These are phyloP conservation scores for Chamaecrista fasciculata DNA, from an alignment of 306 rosid genomes.

Conservation along the genomic window DNA sequence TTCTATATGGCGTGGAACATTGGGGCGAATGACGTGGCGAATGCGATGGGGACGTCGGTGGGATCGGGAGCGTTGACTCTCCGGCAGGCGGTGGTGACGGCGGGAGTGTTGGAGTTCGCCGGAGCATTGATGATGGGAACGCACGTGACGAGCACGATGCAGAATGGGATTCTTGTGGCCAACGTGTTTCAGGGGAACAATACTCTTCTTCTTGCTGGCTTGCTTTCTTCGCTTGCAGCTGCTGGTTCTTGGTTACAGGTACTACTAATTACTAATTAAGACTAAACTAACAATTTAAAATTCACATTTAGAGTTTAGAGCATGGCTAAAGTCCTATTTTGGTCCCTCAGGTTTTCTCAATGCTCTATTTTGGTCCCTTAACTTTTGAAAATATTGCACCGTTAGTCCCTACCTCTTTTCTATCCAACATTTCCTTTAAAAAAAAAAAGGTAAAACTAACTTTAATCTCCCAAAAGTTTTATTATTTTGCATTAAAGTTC, in stretches of 20 bases:
- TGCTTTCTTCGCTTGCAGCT: conserved; percentile 96
- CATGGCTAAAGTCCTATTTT: no score
- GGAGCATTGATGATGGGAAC: conserved; percentile 91
- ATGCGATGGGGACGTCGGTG: conserved; percentile 98
- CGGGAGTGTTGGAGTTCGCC: conserved; percentile 84
- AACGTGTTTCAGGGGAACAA: conserved; percentile 77
- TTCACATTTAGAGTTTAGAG: no score
- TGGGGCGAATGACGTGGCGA: conserved; percentile 97
- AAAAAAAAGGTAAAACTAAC: no score
- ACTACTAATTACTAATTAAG: no score
- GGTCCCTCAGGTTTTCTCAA: no score
- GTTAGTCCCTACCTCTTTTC: no score
- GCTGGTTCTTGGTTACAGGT: conserved; percentile 99
- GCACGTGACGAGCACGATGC: conserved; percentile 94
- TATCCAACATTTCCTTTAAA: no score
- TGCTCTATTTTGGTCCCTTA: no score
- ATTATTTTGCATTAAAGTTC: no score
- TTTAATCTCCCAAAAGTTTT: no score
- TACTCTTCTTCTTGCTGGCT: conserved; percentile 67
- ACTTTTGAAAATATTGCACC: no score
- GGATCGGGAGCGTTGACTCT: conserved; percentile 91
- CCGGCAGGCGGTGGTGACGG: conserved; percentile 79
- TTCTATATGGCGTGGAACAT: conserved; percentile 99
- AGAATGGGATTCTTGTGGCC: conserved; percentile 84
- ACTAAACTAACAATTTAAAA: no score